Evolutionary conservation across 2,329 filamentous ascomycete genomes (phyloP).

Genomic region (Chaetomium globosum): DNA sequence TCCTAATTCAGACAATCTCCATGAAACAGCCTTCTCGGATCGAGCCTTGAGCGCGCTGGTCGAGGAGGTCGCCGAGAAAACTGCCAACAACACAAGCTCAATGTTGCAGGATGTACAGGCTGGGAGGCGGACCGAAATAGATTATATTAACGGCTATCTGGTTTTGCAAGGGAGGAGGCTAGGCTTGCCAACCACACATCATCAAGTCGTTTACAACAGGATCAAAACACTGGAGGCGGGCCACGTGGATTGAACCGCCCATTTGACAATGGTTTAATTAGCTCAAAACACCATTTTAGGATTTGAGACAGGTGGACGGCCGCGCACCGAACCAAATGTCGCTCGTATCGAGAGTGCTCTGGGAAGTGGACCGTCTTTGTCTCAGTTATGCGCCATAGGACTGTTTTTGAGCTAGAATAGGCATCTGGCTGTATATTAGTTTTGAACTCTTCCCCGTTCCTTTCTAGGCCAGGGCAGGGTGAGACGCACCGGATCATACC

Average conservation of each 20-base stretch:
- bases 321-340: too few relatives aligned
- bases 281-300: too few relatives aligned
- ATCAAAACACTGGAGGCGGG: constrained; percentile 9
- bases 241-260: neutral
- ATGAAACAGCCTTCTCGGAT: constrained; percentile 13
- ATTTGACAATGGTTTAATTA: neutral
- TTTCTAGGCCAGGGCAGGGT: neutral
- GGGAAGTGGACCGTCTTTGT: too few relatives aligned
- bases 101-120: constrained; percentile 43
- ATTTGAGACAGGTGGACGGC: too few relatives aligned
- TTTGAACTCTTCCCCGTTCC: neutral
- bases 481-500: neutral
- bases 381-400: neutral
- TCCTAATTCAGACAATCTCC: too few relatives aligned
- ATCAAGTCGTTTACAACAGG: neutral
- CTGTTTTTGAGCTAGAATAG: neutral
- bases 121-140: constrained; percentile 27
- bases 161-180: constrained; percentile 8
- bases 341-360: too few relatives aligned
- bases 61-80: constrained; percentile 34
- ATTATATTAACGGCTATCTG: constrained; percentile 32
- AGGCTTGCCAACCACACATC: constrained; percentile 9
- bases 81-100: constrained; percentile 40
- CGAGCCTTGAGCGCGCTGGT: neutral
- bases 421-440: neutral